Percentiles rank a stretch among this genome's conserved stretches.
Conservation (phyloP, 768 basidiomycete genomes). For the Fomitopsis pulvina region DNA sequence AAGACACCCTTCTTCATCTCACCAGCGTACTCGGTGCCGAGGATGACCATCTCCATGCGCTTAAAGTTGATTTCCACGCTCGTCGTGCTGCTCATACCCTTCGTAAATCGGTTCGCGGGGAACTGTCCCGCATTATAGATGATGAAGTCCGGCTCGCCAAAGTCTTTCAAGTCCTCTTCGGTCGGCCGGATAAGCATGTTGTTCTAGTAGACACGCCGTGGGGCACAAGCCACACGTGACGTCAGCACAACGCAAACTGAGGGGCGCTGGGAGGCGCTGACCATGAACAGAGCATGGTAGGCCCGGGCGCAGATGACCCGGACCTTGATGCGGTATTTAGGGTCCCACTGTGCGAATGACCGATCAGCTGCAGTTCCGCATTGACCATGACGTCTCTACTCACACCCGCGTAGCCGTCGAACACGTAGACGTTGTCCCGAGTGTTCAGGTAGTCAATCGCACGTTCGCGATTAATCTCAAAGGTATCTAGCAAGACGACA, state of each 20-base stretch:
- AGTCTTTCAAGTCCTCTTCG: conserved; percentile 85
- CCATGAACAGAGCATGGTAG: conserved; percentile 99
- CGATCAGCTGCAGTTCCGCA: neutral
- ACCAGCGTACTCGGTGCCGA: conserved; percentile 95
- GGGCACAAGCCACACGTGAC: conserved; percentile 6
- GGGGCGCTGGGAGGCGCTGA: conserved; percentile 31
- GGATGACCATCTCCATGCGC: conserved; percentile 99
- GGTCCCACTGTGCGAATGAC: conserved; percentile 69
- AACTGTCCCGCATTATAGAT: conserved; percentile 99
- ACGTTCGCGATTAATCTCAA: conserved; percentile 98
- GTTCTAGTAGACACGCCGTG: too few species aligned
- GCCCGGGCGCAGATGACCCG: conserved; percentile 98
- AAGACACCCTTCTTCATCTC: conserved; percentile 99
- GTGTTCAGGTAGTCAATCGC: conserved; percentile 99
- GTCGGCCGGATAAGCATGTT: conserved; percentile 99
- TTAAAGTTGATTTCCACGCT: conserved; percentile 99
- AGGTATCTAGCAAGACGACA: conserved; percentile 61
- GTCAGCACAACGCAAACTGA: conserved; percentile 4
- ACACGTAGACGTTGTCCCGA: conserved; percentile 96
- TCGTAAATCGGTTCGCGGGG: conserved; percentile 99
- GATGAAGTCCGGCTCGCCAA: conserved; percentile 98
- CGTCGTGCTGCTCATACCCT: conserved; percentile 98
- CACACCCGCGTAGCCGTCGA: conserved; percentile 91
- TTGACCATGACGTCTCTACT: conserved; percentile 20
- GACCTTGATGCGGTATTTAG: conserved; percentile 99